Base-by-base conservation (phyloP, 2,329 filamentous ascomycete species). In the Epichloe brachyelytri region DNA sequence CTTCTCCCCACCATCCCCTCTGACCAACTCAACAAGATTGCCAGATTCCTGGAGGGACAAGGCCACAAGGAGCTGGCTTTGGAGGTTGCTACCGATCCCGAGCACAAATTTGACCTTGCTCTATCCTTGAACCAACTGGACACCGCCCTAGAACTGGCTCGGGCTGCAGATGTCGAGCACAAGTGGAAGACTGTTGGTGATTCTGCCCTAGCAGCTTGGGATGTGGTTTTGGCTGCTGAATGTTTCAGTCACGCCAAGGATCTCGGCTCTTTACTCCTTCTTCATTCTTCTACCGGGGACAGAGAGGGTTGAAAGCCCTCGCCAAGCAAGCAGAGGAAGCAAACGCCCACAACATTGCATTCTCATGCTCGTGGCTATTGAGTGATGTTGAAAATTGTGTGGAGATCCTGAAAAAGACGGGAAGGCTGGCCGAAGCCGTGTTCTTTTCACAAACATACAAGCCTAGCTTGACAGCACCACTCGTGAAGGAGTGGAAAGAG, bases 121-220 rank as follows among this genome's bases (percentile, higher is more conserved):
- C 75, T 98, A 34, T 78, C 82, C 3, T 76, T 98, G 43, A 88
- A 85, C 60, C 85, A 93, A 56, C 79, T 97, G 14, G 79, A 90
- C 40, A 86, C 91, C 62, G 91, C 91, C 0, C 77, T 95, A 3
- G 83, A 89, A 54, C 81, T 97, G 48, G 91, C 93, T 6, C 79
- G 83, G 40, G 77, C 86, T 65, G 86, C 88, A 11, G 85, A 96
- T 56, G 86, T 83, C 1, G 93, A 97, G 66, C 91, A 97, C 71
- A 95, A 95, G 71, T 98, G 93, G 93, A 97, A 97, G 77, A 90
- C 82, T 3, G 88, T 98, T 4, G 93, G 93, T 54, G 93, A 98
- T 60, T 86, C 90, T 1, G 93, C 93, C 1, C 78, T 98, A 40
- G 72, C 82, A 10, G 84, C 75, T 1, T 98, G 91, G 93, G 84